These are phyloP conservation scores for Monilinia laxa DNA, from an alignment of 2,329 filamentous ascomycete species.

Conservation along the genomic window DNA sequence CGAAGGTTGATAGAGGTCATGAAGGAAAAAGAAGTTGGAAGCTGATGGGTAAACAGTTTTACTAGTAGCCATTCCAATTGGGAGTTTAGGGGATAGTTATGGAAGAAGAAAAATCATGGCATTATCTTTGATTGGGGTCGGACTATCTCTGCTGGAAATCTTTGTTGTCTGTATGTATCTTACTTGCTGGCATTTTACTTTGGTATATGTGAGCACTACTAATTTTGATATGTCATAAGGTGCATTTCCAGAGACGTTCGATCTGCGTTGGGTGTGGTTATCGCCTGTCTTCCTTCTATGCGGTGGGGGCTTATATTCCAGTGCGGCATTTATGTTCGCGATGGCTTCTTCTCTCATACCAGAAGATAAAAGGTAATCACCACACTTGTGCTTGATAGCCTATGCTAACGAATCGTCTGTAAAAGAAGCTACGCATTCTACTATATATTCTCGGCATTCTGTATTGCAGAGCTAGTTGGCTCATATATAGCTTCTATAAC, in stretches of 20 bases:
- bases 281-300: constrained; percentile 36
- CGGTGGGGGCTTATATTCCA: constrained; percentile 38
- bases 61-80: constrained; percentile 38
- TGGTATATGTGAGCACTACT: neutral
- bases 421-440: constrained; percentile 38
- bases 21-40: neutral
- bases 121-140: constrained; percentile 35
- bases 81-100: constrained; percentile 36
- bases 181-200: neutral
- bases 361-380: constrained; percentile 30
- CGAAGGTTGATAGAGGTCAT: too few relatives aligned
- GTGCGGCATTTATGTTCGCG: constrained; percentile 39
- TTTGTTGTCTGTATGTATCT: constrained; percentile 37
- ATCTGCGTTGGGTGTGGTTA: constrained; percentile 36
- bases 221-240: constrained; percentile 25
- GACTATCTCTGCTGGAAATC: constrained; percentile 32
- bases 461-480: constrained; percentile 37
- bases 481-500: constrained; percentile 37
- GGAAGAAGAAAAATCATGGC: constrained; percentile 37
- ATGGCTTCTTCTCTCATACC: constrained; percentile 38
- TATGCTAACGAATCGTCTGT: neutral
- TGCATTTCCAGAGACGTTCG: constrained; percentile 36
- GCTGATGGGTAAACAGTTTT: constrained; percentile 31
- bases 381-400: neutral
- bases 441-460: constrained; percentile 40